These are phyloP conservation scores for Penicillium sp. DNA, from an alignment of 2,329 filamentous ascomycete genomes.

Conservation along the genomic window DNA sequence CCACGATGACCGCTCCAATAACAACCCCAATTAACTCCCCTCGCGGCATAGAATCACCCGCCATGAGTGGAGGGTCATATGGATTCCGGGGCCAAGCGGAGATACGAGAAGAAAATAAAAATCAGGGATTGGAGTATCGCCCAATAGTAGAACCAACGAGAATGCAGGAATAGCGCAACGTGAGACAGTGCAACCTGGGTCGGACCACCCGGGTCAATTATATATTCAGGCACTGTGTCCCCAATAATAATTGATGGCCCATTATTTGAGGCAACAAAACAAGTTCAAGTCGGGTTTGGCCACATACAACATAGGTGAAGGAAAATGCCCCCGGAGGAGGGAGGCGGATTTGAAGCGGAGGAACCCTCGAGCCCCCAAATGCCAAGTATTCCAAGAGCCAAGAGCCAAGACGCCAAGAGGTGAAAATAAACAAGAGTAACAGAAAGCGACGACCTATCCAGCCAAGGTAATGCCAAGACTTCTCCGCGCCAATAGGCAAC, in stretches of 20 bases:
- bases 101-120: slow-evolving; percentile 10
- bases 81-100: slow-evolving; percentile 9
- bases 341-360: slow-evolving; percentile 20
- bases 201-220: slow-evolving; percentile 6
- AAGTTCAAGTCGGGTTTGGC: not conserved
- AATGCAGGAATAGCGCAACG: not conserved
- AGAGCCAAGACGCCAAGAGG: slow-evolving; percentile 16
- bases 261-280: not conserved
- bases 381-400: slow-evolving; percentile 21
- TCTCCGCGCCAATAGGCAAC: slow-evolving; percentile 11
- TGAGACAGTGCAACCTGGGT: slow-evolving; percentile 5
- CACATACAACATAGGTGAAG: not conserved
- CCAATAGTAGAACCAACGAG: slow-evolving; percentile 10
- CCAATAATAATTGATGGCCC: not conserved
- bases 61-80: slow-evolving; percentile 22
- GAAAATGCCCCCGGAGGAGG: slow-evolving; percentile 7
- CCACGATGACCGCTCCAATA: slow-evolving; percentile 29
- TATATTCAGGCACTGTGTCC: slow-evolving; percentile 6
- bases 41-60: slow-evolving; percentile 17
- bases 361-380: slow-evolving; percentile 14
- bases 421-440: not conserved
- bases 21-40: slow-evolving; percentile 30
- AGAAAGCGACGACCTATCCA: not conserved
- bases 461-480: not conserved
- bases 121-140: slow-evolving; percentile 1